Conservation (phyloP, 2,329 filamentous ascomycete genomes). For the Metarhizium robertsii region DNA sequence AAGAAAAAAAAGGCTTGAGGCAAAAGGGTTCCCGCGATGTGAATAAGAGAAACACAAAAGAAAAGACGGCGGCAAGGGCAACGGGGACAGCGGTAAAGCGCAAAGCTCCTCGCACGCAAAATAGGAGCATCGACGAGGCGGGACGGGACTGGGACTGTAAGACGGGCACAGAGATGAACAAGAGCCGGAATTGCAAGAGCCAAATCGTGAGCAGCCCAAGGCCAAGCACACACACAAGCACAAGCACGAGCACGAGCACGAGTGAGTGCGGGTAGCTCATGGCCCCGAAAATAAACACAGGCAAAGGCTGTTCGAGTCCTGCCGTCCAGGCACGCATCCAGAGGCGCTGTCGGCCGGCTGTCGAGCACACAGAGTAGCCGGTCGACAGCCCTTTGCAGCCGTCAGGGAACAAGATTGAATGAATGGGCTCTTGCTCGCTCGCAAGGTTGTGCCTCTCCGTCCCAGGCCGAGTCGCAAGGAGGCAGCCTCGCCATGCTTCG, state of each 20-base stretch:
- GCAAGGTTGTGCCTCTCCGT: not conserved
- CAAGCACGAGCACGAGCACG: not conserved
- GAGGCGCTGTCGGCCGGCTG: constrained; percentile 1
- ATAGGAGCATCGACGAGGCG: not conserved
- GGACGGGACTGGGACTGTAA: not conserved
- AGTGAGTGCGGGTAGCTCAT: not conserved
- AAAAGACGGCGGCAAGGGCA: too few relatives aligned
- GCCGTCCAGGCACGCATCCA: not conserved
- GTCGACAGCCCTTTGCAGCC: constrained; percentile 3
- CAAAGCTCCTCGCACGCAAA: not conserved
- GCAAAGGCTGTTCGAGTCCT: not conserved
- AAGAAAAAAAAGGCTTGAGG: not conserved
- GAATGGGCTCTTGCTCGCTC: not conserved
- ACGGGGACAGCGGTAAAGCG: not conserved
- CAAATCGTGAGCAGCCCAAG: not conserved
- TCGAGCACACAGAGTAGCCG: not conserved
- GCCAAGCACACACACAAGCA: not conserved
- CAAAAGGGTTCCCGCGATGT: too few relatives aligned
- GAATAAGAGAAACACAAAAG: too few relatives aligned
- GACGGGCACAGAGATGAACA: not conserved
- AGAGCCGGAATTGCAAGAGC: not conserved
- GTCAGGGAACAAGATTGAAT: not conserved
- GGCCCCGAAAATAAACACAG: not conserved
- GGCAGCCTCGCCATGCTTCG: not conserved
- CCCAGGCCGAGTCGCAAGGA: not conserved